These are phyloP conservation scores for Fusarium graminum DNA, from an alignment of 2,329 filamentous ascomycete genomes.

Conservation along the genomic window DNA sequence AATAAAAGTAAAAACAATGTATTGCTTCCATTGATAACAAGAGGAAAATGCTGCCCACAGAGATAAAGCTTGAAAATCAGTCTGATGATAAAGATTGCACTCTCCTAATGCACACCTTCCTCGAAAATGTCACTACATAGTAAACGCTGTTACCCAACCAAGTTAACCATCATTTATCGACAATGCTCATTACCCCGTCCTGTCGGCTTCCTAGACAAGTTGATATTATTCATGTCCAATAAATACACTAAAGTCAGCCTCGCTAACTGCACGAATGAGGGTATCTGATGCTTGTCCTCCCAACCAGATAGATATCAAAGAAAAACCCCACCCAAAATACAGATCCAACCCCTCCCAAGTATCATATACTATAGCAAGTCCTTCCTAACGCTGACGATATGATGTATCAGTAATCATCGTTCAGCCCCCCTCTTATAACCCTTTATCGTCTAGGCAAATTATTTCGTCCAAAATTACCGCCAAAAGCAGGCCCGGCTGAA, in stretches of 20 bases:
- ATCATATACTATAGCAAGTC: not conserved
- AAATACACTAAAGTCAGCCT: slow-evolving; percentile 37
- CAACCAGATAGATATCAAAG: slow-evolving; percentile 45
- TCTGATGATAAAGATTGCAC: no score
- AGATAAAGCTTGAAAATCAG: no score
- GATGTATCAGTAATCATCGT: slow-evolving; percentile 14
- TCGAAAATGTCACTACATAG: not conserved
- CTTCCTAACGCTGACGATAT: not conserved
- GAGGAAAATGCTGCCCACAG: no score
- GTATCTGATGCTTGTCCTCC: slow-evolving; percentile 51
- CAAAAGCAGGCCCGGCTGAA: slow-evolving; percentile 49
- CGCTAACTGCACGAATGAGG: slow-evolving; percentile 45
- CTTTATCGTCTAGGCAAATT: slow-evolving; percentile 62
- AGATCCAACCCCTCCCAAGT: slow-evolving; percentile 9
- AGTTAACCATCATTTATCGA: not conserved
- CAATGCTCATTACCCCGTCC: slow-evolving; percentile 18
- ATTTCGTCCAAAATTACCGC: slow-evolving; percentile 61
- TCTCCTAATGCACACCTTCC: no score
- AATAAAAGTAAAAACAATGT: no score
- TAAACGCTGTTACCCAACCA: not conserved
- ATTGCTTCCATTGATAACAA: no score
- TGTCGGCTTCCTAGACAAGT: slow-evolving; percentile 5
- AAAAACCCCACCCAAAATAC: slow-evolving; percentile 32
- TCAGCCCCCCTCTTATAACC: slow-evolving; percentile 12
- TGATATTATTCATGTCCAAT: slow-evolving; percentile 17